Conservation (phyloP, 2,329 filamentous ascomycete species). For the Neospermospora avenae region DNA sequence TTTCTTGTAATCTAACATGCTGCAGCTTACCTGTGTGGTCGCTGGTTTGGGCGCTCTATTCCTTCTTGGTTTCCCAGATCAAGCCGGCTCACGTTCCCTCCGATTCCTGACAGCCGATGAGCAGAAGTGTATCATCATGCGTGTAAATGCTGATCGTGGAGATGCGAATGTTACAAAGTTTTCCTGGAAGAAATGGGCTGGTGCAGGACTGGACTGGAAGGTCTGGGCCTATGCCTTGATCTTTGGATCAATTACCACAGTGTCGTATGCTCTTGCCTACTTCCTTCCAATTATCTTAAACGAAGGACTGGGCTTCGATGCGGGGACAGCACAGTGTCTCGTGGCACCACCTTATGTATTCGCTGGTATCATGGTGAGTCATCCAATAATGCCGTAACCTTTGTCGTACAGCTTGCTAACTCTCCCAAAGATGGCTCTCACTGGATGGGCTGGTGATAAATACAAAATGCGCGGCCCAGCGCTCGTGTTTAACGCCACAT, state of each 20-base stretch:
- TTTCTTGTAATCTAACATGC: neutral
- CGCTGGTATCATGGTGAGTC: slow-evolving; percentile 41
- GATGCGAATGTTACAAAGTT: slow-evolving; percentile 39
- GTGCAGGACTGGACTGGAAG: slow-evolving; percentile 38
- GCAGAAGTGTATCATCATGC: slow-evolving; percentile 39
- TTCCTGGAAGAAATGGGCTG: too few relatives aligned
- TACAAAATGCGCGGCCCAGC: slow-evolving; percentile 39
- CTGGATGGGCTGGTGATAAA: slow-evolving; percentile 40
- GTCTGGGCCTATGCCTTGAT: slow-evolving; percentile 61
- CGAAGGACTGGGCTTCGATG: slow-evolving; percentile 49
- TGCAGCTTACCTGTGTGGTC: slow-evolving; percentile 27
- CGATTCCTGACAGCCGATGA: slow-evolving; percentile 6
- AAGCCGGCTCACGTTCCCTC: neutral
- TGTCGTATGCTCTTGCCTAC: slow-evolving; percentile 73
- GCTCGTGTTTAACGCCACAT: slow-evolving; percentile 37
- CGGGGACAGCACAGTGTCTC: slow-evolving; percentile 51
- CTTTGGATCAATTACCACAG: slow-evolving; percentile 65
- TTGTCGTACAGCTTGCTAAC: neutral
- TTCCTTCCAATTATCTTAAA: slow-evolving; percentile 69
- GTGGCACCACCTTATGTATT: slow-evolving; percentile 50
- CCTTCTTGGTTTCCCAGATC: slow-evolving; percentile 5
- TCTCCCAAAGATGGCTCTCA: neutral
- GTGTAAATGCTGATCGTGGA: slow-evolving; percentile 55
- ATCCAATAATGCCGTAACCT: slow-evolving; percentile 38
- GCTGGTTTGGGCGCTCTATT: slow-evolving; percentile 5